Conservation (phyloP, 2,329 filamentous ascomycete genomes). For the Xylariaceae sp. region DNA sequence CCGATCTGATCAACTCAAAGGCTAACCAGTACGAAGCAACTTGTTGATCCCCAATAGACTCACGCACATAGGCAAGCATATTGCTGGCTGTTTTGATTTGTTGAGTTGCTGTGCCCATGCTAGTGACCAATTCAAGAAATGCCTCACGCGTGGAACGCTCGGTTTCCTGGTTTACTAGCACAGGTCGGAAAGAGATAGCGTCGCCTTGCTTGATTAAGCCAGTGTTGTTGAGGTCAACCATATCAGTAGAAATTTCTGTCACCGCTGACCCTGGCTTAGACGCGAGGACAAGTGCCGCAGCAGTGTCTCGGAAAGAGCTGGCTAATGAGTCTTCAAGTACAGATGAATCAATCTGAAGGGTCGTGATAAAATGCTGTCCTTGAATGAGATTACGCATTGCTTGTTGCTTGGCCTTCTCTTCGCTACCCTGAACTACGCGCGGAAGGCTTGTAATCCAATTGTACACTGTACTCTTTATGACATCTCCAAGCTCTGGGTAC, state of each 20-base stretch:
- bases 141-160: constrained; percentile 61
- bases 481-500: constrained; percentile 60
- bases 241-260: constrained; percentile 33
- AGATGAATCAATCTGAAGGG: constrained; percentile 61
- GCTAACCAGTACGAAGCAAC: constrained; percentile 79
- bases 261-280: constrained; percentile 32
- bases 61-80: constrained; percentile 62
- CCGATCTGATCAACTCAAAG: constrained; percentile 65
- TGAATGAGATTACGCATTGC: constrained; percentile 75
- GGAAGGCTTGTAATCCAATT: constrained; percentile 81
- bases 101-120: constrained; percentile 55
- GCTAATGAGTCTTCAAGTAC: constrained; percentile 67
- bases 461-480: constrained; percentile 69
- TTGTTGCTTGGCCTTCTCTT: constrained; percentile 72
- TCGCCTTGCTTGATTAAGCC: constrained; percentile 24
- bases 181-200: constrained; percentile 50
- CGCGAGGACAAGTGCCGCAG: constrained; percentile 46
- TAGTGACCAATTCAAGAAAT: constrained; percentile 56
- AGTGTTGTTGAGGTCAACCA: constrained; percentile 29
- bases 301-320: constrained; percentile 70
- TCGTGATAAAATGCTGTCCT: constrained; percentile 64
- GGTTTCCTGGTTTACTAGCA: constrained; percentile 63
- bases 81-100: constrained; percentile 61
- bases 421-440: constrained; percentile 76
- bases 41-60: constrained; percentile 55